Evolutionary conservation across 1,139 yeast genomes (phyloP), one percentile per base, ranked within the genome.

Genomic region (Kodamaea sp.): DNA sequence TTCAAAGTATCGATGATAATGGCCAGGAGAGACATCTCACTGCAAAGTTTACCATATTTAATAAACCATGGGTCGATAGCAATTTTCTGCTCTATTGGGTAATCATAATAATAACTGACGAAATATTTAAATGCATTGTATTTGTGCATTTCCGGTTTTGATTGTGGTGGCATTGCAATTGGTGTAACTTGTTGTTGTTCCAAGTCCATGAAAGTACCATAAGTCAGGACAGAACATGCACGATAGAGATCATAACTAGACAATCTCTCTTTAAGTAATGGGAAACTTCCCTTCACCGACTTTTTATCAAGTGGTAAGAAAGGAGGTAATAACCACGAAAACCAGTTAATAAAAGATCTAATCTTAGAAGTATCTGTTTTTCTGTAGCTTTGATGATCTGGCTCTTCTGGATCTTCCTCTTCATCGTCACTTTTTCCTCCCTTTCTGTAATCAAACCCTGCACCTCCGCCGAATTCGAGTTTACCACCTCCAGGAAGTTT

Each of bases 401-500:
- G 26, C 25, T 35, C 8, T 20, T 35, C 43, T 23, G 34, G 39
- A 24, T 35, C 31, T 12, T 25, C 25, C 22, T 39, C 43, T 10
- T 35, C 43, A 7, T 36, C 35, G 35, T 42, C 37, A 11, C 32
- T 37, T 2, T 41, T 39, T 8, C 34, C 34, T 4, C 46, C 44
- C 32, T 53, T 57, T 7, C 48, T 38, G 34, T 53, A 60, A 31
- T 54, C 60, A 43, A 57, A 53, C 3, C 64, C 64, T 9, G 55
- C 63, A 9, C 65, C 63, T 24, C 60, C 64, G 7, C 63, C 64
- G 41, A 58, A 53, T 27, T 51, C 55, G 20, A 59, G 15, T 38
- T 53, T 51, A 1, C 55, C 43, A n/a, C 62, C 62, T 38, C 47
- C 49, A 3, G 63, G 65, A 5, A 54, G 29, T 32, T 52, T 54